Base-by-base conservation (phyloP, 139 green algal species). In the Picochlorum costavermella region DNA sequence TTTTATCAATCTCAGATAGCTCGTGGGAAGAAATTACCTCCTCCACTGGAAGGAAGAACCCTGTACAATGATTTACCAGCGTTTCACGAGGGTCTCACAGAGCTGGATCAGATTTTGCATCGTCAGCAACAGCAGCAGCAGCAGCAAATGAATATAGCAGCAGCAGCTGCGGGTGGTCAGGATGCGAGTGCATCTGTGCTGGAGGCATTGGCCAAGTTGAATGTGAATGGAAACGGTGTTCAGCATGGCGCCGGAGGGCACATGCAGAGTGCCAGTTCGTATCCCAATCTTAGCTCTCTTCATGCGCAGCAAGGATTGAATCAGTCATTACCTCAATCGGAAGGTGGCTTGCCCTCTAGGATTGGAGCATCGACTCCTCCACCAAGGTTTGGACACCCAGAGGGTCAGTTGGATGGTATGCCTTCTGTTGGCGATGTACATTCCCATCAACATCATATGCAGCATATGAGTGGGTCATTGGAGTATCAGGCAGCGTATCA, bases 401-500 rank as follows among this genome's bases (percentile, higher is more conserved):
- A 65, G 59, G 11, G 51, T 20, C 25, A 17, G 12, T n/a, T 25
- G 40, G 25, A 31, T 25, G 12, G 5, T 40, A 40, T 40, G 33
- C 33, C 33, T 8, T 1, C 33, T 40, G 33, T 40, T 9, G 33
- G 33, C 33, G 33, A 40, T 13, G 33, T 40, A 8, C 33, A 40
- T 40, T 51, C 67, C 4, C 60, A 59, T 37, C 51, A 63, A 64
- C 67, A 62, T 4, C 61, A 49, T 25, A 20, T 43, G 36, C 44
- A 49, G 26, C 60, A 62, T 40, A 26, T 4, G 20, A 30, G 23
- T 45, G 10, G 28, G 3, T 20, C n/a, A 20, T 50, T 88, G 3
- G 84, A 96, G 60, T 92, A 92, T 63, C 83, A 92, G 72, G 88
- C 85, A 43, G 89, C 88, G 1, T 95, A 96, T 64, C 79, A 89